These are phyloP conservation scores for Aciculosporium take DNA, from an alignment of 2,329 filamentous ascomycete species.

Conservation along the genomic window DNA sequence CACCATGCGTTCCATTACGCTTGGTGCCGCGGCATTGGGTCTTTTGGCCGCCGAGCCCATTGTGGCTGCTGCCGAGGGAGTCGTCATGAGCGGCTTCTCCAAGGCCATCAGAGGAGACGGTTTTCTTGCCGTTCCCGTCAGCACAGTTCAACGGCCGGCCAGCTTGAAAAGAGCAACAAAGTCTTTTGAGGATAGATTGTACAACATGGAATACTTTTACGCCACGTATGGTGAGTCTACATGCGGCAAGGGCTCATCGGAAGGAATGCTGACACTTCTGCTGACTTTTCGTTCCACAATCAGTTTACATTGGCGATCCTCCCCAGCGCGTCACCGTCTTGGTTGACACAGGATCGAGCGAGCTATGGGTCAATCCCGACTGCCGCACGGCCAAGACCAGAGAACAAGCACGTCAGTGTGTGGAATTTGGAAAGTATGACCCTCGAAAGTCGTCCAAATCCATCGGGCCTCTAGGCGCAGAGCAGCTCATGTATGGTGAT, in stretches of 20 bases:
- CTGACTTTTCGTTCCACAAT: background rate
- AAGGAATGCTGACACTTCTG: background rate
- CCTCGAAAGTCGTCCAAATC: constrained; percentile 25
- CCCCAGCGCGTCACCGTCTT: constrained; percentile 30
- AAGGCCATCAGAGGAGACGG: constrained; percentile 20
- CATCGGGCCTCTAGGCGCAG: constrained; percentile 21
- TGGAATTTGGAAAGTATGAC: constrained; percentile 29
- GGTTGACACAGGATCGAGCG: constrained; percentile 38
- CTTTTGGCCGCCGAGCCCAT: constrained; percentile 6
- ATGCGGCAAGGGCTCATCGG: background rate
- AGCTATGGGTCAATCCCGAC: constrained; percentile 40
- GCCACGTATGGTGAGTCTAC: constrained; percentile 21
- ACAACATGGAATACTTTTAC: constrained; percentile 26
- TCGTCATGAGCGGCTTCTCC: constrained; percentile 10
- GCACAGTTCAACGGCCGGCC: constrained; percentile 15
- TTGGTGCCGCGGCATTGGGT: constrained; percentile 7
- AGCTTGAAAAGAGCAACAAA: constrained; percentile 8
- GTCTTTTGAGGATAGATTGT: constrained; percentile 17
- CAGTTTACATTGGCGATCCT: constrained; percentile 29
- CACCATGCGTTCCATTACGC: constrained; percentile 8
- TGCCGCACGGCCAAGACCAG: constrained; percentile 25
- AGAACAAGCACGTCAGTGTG: constrained; percentile 23
- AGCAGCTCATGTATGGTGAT: constrained; percentile 27
- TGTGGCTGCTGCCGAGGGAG: constrained; percentile 2
- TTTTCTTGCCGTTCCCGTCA: constrained; percentile 23